A percentile compares a stretch with the other conserved stretches of the same genome.
Conservation (phyloP, 495 filamentous ascomycete species). For the Penicillium antarcticum region DNA sequence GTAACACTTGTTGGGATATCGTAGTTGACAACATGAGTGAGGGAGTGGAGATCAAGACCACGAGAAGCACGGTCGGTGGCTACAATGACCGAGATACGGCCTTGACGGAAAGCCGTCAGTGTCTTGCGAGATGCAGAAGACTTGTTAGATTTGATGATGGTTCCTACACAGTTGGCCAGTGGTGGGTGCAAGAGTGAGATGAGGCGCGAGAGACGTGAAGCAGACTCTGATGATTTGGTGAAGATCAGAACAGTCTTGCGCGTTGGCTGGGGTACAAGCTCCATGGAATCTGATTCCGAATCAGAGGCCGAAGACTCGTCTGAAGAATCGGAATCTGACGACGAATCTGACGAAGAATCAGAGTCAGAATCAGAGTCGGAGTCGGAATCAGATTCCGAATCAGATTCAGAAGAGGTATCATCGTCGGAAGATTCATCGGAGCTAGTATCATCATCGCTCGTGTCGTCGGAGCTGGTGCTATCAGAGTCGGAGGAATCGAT, state of each 20-base stretch:
- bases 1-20: slow-evolving; percentile 78
- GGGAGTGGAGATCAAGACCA: slow-evolving; percentile 78
- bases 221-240: slow-evolving; percentile 81
- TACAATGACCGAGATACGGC: slow-evolving; percentile 70
- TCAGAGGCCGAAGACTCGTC: slow-evolving; percentile 19
- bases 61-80: slow-evolving; percentile 90
- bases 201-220: slow-evolving; percentile 74
- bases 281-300: slow-evolving; percentile 23
- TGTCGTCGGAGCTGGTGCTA: slow-evolving; percentile 24
- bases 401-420: slow-evolving; percentile 21
- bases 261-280: slow-evolving; percentile 20
- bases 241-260: slow-evolving; percentile 66
- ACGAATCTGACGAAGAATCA: slow-evolving; percentile 18
- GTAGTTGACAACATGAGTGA: slow-evolving; percentile 90
- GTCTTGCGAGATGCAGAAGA: slow-evolving; percentile 61
- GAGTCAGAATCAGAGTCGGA: slow-evolving; percentile 23
- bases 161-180: slow-evolving; percentile 55
- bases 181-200: slow-evolving; percentile 64
- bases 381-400: slow-evolving; percentile 25
- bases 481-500: slow-evolving; percentile 29
- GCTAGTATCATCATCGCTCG: slow-evolving; percentile 28
- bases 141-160: slow-evolving; percentile 71
- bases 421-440: slow-evolving; percentile 30
- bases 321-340: slow-evolving; percentile 21
- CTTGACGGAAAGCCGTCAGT: slow-evolving; percentile 58